Percentiles rank a stretch among this genome's conserved stretches.
phyloP scores from a whole-genome alignment of 495 filamentous ascomycete genomes.

The Talaromyces proteolyticus region DNA sequence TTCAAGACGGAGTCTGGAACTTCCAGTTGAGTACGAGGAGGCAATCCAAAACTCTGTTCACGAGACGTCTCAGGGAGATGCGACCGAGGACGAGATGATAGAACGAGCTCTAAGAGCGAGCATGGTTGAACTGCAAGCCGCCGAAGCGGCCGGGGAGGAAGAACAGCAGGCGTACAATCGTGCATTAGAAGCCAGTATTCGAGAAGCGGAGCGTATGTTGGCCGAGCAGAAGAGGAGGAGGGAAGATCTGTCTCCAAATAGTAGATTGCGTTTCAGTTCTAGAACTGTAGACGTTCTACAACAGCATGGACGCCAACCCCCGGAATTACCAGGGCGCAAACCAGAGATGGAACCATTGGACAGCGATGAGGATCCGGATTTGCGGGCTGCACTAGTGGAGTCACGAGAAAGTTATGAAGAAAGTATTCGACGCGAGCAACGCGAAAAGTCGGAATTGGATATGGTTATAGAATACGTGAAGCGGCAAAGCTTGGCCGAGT shows the following conservation, averaged over 20 bases:
- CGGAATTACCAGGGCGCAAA: slow-evolving; percentile 11
- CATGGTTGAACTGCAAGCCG: slow-evolving; percentile 50
- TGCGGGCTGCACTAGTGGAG: slow-evolving; percentile 39
- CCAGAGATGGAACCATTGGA: slow-evolving; percentile 14
- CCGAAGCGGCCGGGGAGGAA: slow-evolving; percentile 18
- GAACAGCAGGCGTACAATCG: slow-evolving; percentile 18
- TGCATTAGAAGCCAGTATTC: slow-evolving; percentile 19
- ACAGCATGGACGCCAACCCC: slow-evolving; percentile 10
- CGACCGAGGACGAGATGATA: slow-evolving; percentile 59
- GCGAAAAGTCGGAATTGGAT: slow-evolving; percentile 57
- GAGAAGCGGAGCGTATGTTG: slow-evolving; percentile 23
- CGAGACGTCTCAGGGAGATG: slow-evolving; percentile 61
- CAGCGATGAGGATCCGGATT: slow-evolving; percentile 34
- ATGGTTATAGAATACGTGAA: slow-evolving; percentile 73
- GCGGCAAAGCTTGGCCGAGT: slow-evolving; percentile 68
- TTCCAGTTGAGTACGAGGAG: slow-evolving; percentile 51
- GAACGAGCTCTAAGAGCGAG: slow-evolving; percentile 66
- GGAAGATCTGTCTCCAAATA: neutral
- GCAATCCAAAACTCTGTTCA: slow-evolving; percentile 63
- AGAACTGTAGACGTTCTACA: neutral
- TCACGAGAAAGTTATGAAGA: slow-evolving; percentile 30
- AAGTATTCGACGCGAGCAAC: slow-evolving; percentile 30
- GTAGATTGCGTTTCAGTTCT: neutral
- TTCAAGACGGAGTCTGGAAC: neutral
- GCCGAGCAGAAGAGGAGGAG: slow-evolving; percentile 12